Base-by-base conservation (phyloP, 2,329 filamentous ascomycete genomes). In the Aaosphaeria pasadenensis region DNA sequence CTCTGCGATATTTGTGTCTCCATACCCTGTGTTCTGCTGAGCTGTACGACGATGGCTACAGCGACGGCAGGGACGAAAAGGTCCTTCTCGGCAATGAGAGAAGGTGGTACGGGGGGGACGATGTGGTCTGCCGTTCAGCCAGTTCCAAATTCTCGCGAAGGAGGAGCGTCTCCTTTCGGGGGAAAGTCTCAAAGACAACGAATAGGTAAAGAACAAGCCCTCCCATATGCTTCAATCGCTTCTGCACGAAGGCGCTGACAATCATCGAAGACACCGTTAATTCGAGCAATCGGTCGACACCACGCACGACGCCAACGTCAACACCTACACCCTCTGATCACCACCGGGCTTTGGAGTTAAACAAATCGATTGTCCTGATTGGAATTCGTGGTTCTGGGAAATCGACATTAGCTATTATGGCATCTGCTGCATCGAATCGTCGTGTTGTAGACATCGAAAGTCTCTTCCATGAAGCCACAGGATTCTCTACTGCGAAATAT, bases 371-470 rank as follows among this genome's bases (percentile, higher is more conserved):
- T 47, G 80, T 91, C 5, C 75, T 91, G 13, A 79, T 88, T 24
- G 88, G 88, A 2, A 83, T 89, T 47, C 82, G 86, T 11, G 88
- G 87, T 7, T 83, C 85, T 5, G 88, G 88, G 11, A 91, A 91
- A 67, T 87, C 86, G 1, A 89, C 86, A 1, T 73, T 91, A 7
- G 88, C 85, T 11, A 81, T 91, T 42, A 89, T 91, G 52, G 85
- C 87, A 5, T 87, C 87, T 0, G 84, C 84, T 6, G 85, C 86
- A 43, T 83, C 88, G 66, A 81, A 83, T 45, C 77, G 85, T 38
- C 82, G 82, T 45, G 76, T 91, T 2, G 73, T 91, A 45, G 87
- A 91, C 52, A 78, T 84, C 32, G 87, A 91, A 54, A 77, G 78
- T 38, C 77, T 79, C 42, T 91, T 92, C 56, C 78, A 85, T 39